Percentiles rank a stretch among this genome's conserved stretches.
Conservation (phyloP, 2,329 filamentous ascomycete genomes). For the Diaporthe humulicola region DNA sequence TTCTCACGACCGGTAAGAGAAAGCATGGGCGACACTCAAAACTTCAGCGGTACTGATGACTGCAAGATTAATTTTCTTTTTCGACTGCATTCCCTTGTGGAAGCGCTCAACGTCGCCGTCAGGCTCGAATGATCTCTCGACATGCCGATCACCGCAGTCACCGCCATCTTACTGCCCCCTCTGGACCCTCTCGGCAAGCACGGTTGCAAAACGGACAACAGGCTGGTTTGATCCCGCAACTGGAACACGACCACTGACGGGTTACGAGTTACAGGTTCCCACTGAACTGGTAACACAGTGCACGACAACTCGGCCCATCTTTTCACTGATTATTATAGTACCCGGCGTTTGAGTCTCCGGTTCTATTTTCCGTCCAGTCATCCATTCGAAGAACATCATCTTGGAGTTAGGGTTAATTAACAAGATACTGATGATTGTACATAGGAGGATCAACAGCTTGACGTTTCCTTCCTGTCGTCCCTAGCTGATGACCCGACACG, state of each 20-base stretch:
- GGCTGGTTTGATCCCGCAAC: slow-evolving; percentile 41
- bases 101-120: slow-evolving; percentile 1
- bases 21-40: slow-evolving; percentile 37
- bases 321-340: slow-evolving; percentile 40
- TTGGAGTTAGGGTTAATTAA: slow-evolving; percentile 30
- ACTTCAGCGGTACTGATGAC: slow-evolving; percentile 40
- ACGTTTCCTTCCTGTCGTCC: slow-evolving; percentile 16
- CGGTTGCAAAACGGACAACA: slow-evolving; percentile 35
- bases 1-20: slow-evolving; percentile 43
- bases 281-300: slow-evolving; percentile 40
- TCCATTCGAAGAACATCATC: slow-evolving; percentile 13
- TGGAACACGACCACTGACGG: slow-evolving; percentile 40
- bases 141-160: not conserved
- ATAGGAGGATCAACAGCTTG: slow-evolving; percentile 34
- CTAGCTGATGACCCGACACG: slow-evolving; percentile 2
- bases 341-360: slow-evolving; percentile 19
- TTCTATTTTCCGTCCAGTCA: not conserved
- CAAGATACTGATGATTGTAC: slow-evolving; percentile 41
- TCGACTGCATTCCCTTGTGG: slow-evolving; percentile 3
- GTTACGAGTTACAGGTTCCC: slow-evolving; percentile 40
- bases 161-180: not conserved
- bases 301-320: slow-evolving; percentile 31
- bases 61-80: slow-evolving; percentile 37
- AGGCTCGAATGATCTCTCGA: slow-evolving; percentile 1
- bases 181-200: slow-evolving; percentile 28